phyloP scores from a whole-genome alignment of 2,329 filamentous ascomycete species.

The Monascus ruber region DNA sequence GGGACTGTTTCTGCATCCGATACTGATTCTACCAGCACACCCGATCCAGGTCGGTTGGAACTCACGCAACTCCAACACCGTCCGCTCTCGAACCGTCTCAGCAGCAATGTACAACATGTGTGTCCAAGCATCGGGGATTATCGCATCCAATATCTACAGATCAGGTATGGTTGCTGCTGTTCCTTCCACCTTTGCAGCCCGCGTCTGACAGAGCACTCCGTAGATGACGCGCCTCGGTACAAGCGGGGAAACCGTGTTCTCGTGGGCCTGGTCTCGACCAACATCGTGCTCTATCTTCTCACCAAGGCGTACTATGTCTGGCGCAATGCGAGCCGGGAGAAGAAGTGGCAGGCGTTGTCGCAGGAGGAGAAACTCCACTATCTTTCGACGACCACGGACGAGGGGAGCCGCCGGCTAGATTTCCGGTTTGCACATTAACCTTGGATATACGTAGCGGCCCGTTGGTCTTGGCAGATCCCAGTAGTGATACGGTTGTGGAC shows the following conservation, averaged over 20 bases:
- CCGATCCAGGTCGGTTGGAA: slow-evolving; percentile 38
- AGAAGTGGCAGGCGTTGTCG: slow-evolving; percentile 31
- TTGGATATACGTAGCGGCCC: no score
- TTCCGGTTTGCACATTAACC: not conserved
- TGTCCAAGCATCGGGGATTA: slow-evolving; percentile 23
- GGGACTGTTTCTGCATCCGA: not conserved
- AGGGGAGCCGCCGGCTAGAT: no score
- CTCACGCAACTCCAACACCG: slow-evolving; percentile 28
- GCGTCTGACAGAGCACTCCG: not conserved
- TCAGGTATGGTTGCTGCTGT: slow-evolving; percentile 1
- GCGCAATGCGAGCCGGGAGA: slow-evolving; percentile 20
- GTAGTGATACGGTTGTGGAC: no score
- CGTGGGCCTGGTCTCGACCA: slow-evolving; percentile 36
- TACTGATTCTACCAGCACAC: slow-evolving; percentile 31
- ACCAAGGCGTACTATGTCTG: slow-evolving; percentile 12
- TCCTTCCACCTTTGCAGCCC: not conserved
- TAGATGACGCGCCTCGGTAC: slow-evolving; percentile 39
- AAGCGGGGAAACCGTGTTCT: slow-evolving; percentile 41
- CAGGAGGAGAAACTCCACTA: no score
- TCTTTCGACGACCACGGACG: no score
- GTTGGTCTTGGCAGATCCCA: no score
- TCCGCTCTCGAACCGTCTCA: slow-evolving; percentile 26
- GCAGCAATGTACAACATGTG: slow-evolving; percentile 31
- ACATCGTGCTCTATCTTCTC: slow-evolving; percentile 34
- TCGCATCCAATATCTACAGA: slow-evolving; percentile 24